Evolutionary conservation across 495 filamentous ascomycete genomes (phyloP), one percentile per base, ranked within the genome.

Genomic region (Aspergillus indologenus): DNA sequence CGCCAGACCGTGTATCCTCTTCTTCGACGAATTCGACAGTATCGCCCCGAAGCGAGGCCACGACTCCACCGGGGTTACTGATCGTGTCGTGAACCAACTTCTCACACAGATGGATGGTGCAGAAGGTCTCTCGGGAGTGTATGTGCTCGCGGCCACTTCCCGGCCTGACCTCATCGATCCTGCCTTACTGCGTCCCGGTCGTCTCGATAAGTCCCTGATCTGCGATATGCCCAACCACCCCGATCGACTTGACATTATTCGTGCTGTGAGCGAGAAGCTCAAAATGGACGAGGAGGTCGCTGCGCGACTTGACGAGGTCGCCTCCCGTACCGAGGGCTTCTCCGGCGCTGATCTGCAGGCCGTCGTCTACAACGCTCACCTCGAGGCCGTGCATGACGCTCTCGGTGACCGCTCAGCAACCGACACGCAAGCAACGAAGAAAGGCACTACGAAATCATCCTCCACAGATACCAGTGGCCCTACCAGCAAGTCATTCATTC

Each of bases 51-150:
- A 97, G 78, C 85, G 94, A 72, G 94, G 95, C 0, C 95, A 98
- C 67, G 95, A 98, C 64, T 91, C 87, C 9, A 98, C 95, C 0
- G 94, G 95, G 50, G 94, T 98, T 24, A 98, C 95, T 0, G 95
- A 98, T 70, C 85, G 94, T n/a, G 94, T 98, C 1, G 94, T 98
- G 63, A 98, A 98, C 68, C 95, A 98, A 77, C 84, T 98, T 47
- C 79, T 98, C 9, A 98, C 94, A 5, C 95, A 97, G 72, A 98
- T 98, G 95, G 94, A 98, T 67, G 94, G 94, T 66, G 95, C 95
- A 1, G 95, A 98, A 69, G 94, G 95, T 18, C 74, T 98, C 5
- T 89, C 86, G 0, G 95, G 95, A 0, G 94, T 98, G 1, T 98
- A 98, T 65, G 94, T 98, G 1, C 84, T 98, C 4, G 94, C 94